phyloP scores from a whole-genome alignment of 495 filamentous ascomycete genomes.

The Talaromyces adpressus region DNA sequence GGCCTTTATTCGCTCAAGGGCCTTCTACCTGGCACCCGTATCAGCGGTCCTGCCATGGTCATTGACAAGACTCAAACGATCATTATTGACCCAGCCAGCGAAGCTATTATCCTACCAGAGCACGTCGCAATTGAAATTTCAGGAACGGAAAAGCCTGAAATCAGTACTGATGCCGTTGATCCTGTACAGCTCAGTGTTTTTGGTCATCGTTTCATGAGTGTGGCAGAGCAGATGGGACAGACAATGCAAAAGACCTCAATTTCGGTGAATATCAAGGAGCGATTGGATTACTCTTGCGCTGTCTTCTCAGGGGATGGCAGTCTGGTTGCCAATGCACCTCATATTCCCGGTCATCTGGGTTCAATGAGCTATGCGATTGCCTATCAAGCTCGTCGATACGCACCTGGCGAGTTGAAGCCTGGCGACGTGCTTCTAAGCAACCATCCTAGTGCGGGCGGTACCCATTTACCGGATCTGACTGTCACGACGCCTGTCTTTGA shows the following conservation, averaged over 20 bases:
- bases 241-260: constrained; percentile 96
- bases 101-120: constrained; percentile 36
- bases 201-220: constrained; percentile 96
- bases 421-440: constrained; percentile 96
- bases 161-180: constrained; percentile 38
- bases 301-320: constrained; percentile 89
- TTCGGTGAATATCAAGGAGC: constrained; percentile 96
- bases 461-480: constrained; percentile 86
- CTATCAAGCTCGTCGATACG: constrained; percentile 96
- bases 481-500: constrained; percentile 82
- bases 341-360: constrained; percentile 89
- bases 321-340: constrained; percentile 89
- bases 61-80: constrained; percentile 96
- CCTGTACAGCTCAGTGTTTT: constrained; percentile 96
- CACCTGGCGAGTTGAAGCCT: constrained; percentile 74
- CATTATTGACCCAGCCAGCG: constrained; percentile 75
- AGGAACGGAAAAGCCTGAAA: constrained; percentile 36
- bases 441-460: constrained; percentile 90
- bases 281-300: constrained; percentile 93
- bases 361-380: constrained; percentile 92
- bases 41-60: constrained; percentile 81
- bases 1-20: constrained; percentile 80
- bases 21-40: constrained; percentile 63
- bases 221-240: constrained; percentile 96
- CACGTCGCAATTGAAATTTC: constrained; percentile 45